A percentile compares a stretch with the other conserved stretches of the same genome.
Evolutionary conservation across 2,329 filamentous ascomycete species (phyloP).

Genomic region (Bipolaris oryzae): DNA sequence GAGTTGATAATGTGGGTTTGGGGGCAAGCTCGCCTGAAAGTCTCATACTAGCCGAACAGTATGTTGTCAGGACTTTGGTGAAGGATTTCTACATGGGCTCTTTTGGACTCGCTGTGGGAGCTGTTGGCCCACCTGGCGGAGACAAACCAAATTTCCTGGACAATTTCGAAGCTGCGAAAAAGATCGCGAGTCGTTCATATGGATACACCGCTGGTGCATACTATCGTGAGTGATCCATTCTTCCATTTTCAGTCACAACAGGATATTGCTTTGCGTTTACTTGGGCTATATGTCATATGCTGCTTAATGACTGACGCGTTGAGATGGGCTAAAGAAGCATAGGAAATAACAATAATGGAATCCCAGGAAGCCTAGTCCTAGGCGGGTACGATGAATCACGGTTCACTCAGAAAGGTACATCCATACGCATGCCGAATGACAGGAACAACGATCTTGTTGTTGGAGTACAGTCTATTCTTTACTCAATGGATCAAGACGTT

Average conservation of each 20-base stretch:
- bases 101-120: constrained; percentile 33
- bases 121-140: constrained; percentile 14
- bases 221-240: constrained; percentile 38
- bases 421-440: constrained; percentile 26
- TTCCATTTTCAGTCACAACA: background rate
- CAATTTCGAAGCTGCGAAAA: constrained; percentile 15
- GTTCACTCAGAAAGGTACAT: constrained; percentile 26
- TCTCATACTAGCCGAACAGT: constrained; percentile 18
- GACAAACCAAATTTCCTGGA: constrained; percentile 29
- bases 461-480: constrained; percentile 33
- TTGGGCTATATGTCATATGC: no score
- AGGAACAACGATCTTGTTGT: constrained; percentile 34
- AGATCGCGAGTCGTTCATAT: constrained; percentile 38
- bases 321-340: constrained; percentile 13
- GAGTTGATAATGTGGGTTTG: constrained; percentile 35
- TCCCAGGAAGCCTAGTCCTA: constrained; percentile 43
- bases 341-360: constrained; percentile 39
- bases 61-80: constrained; percentile 24
- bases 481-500: constrained; percentile 23
- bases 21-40: constrained; percentile 28
- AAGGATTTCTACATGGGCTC: constrained; percentile 41
- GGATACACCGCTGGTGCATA: constrained; percentile 45
- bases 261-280: background rate
- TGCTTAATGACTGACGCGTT: no score
- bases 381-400: constrained; percentile 51